Conservation (phyloP, 805 yeast species). For the Metschnikowia colocasiae region DNA sequence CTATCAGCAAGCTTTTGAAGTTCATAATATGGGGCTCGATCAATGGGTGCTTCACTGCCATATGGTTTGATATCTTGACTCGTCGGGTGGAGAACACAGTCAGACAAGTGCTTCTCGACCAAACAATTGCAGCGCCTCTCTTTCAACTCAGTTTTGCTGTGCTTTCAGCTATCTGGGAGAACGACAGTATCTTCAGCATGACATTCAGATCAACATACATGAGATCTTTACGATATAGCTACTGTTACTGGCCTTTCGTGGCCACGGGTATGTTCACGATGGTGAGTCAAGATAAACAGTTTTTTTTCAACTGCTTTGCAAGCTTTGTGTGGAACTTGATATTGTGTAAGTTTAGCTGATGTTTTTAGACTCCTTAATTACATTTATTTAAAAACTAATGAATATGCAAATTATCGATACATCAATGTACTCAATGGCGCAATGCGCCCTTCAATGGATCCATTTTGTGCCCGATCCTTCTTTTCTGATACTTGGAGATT, state of each 20-base stretch:
- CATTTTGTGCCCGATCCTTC: constrained; percentile 40
- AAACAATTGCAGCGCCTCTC: constrained; percentile 49
- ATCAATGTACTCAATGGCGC: constrained; percentile 6
- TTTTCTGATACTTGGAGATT: constrained; percentile 42
- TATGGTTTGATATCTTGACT: constrained; percentile 53
- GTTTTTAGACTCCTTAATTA: background rate
- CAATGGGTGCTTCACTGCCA: constrained; percentile 51
- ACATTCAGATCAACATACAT: constrained; percentile 30
- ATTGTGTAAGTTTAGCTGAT: constrained; percentile 22
- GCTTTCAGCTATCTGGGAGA: constrained; percentile 55
- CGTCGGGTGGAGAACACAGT: constrained; percentile 31
- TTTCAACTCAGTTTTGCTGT: constrained; percentile 52
- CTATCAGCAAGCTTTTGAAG: constrained; percentile 35
- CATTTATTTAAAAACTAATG: constrained; percentile 2
- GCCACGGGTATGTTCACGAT: constrained; percentile 48
- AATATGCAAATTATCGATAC: constrained; percentile 18
- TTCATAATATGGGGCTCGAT: constrained; percentile 59
- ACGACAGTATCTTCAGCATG: constrained; percentile 27
- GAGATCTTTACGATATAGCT: constrained; percentile 49
- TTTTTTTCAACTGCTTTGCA: constrained; percentile 57
- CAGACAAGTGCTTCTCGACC: constrained; percentile 49
- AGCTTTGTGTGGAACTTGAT: constrained; percentile 55
- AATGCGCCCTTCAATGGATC: constrained; percentile 59
- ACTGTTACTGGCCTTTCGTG: constrained; percentile 58
- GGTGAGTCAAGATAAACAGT: constrained; percentile 47